Conservation (phyloP, 176 grass and related monocot genomes). For the Avena insularis region DNA sequence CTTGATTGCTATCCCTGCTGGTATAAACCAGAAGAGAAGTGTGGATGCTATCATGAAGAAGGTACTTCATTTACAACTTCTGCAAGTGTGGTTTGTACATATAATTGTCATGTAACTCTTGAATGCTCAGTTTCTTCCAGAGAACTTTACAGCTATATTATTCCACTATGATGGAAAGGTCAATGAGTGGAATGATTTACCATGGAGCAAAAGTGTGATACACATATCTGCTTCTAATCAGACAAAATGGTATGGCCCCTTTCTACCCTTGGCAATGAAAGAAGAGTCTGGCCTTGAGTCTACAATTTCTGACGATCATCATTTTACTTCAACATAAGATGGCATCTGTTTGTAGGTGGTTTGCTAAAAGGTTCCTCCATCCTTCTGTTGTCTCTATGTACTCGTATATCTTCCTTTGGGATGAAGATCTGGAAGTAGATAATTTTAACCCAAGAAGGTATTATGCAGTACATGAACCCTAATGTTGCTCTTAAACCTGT, state of each 20-base stretch:
- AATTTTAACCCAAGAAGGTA: slow-evolving; percentile 86
- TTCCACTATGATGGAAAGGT: slow-evolving; percentile 99
- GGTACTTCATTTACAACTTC: slow-evolving; percentile 54
- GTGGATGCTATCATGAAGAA: slow-evolving; percentile 88
- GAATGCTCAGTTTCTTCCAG: slow-evolving; percentile 92
- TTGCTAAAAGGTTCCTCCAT: slow-evolving; percentile 96
- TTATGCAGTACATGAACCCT: slow-evolving; percentile 24
- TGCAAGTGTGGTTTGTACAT: slow-evolving; percentile 21
- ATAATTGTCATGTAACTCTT: slow-evolving; percentile 58
- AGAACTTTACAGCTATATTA: slow-evolving; percentile 92
- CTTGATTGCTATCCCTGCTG: slow-evolving; percentile 82
- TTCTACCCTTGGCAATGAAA: slow-evolving; percentile 29
- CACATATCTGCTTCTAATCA: slow-evolving; percentile 87
- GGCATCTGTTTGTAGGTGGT: slow-evolving; percentile 71
- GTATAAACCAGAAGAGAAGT: slow-evolving; percentile 82
- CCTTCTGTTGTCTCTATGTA: slow-evolving; percentile 80
- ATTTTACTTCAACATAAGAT: slow-evolving; percentile 45
- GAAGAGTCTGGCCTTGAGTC: slow-evolving; percentile 16
- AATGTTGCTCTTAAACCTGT: slow-evolving; percentile 9
- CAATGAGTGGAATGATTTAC: slow-evolving; percentile 80
- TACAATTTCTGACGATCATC: slow-evolving; percentile 7
- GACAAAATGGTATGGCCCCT: slow-evolving; percentile 77
- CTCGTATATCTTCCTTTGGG: slow-evolving; percentile 93
- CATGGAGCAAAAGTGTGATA: slow-evolving; percentile 87
- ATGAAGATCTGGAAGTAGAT: slow-evolving; percentile 83